A percentile compares a stretch with the other conserved stretches of the same genome.
phyloP scores from a whole-genome alignment of 2,329 filamentous ascomycete genomes.

The Nemania sp. region DNA sequence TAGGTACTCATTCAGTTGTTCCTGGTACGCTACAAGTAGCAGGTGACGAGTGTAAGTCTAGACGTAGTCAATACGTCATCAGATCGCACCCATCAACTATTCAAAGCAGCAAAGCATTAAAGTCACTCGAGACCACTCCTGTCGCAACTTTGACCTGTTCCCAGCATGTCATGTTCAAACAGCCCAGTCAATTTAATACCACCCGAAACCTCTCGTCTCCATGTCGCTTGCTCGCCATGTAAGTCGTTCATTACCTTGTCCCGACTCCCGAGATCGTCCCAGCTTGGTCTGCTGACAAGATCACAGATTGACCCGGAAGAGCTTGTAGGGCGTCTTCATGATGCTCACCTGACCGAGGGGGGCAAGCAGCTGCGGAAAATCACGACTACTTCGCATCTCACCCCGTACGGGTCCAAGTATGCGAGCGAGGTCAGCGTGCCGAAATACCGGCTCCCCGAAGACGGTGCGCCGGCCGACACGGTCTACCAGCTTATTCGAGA shows the following conservation, averaged over 20 bases:
- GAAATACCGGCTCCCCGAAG: slow-evolving; percentile 61
- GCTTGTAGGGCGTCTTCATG: slow-evolving; percentile 57
- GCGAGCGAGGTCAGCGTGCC: slow-evolving; percentile 58
- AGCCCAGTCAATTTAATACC: not conserved
- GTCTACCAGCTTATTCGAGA: slow-evolving; percentile 69
- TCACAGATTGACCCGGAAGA: slow-evolving; percentile 59
- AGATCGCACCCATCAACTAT: too few species aligned
- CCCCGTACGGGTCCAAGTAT: slow-evolving; percentile 63
- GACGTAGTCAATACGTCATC: too few species aligned
- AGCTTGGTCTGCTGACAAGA: not conserved
- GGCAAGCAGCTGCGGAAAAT: slow-evolving; percentile 44
- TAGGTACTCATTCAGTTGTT: too few species aligned
- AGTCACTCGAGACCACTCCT: too few species aligned
- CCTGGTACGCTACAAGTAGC: too few species aligned
- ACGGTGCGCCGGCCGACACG: slow-evolving; percentile 63
- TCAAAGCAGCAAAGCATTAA: too few species aligned
- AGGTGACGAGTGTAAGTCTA: too few species aligned
- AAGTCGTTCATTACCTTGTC: not conserved
- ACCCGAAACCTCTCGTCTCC: not conserved
- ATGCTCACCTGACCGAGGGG: slow-evolving; percentile 46
- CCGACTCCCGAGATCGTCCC: not conserved
- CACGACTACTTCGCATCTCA: slow-evolving; percentile 55
- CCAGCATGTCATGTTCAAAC: not conserved
- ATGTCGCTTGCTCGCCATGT: slow-evolving; percentile 28
- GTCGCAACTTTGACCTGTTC: too few species aligned